Conservation (phyloP, 805 yeast species). For the Brettanomyces bruxellensis region DNA sequence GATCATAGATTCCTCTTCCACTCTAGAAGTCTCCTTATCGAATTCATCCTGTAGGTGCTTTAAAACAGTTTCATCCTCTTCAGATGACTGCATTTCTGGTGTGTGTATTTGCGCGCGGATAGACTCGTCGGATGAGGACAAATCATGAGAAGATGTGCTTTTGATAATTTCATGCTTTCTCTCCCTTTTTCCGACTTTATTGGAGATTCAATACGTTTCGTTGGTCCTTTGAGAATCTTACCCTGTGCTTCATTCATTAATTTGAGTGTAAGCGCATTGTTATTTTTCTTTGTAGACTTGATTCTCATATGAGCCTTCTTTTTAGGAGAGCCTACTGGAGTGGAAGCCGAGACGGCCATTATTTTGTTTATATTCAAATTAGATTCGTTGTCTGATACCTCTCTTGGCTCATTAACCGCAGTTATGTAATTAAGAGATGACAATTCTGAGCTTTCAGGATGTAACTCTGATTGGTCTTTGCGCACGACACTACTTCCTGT, state of each 20-base stretch:
- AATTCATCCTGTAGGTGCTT: constrained; percentile 15
- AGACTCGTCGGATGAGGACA: too few species aligned
- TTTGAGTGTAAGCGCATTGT: background rate
- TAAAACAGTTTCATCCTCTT: constrained; percentile 10
- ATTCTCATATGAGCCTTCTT: background rate
- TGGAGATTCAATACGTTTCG: background rate
- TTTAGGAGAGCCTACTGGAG: background rate
- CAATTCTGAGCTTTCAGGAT: background rate
- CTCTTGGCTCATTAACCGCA: background rate
- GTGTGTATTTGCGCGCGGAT: constrained; percentile 6
- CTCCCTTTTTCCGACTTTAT: too few species aligned
- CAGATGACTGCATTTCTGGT: constrained; percentile 12
- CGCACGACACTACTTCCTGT: constrained; percentile 1
- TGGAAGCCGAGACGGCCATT: background rate
- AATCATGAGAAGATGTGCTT: too few species aligned
- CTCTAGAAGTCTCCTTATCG: constrained; percentile 12
- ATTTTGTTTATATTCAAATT: background rate
- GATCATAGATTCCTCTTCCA: constrained; percentile 18
- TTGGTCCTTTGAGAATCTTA: background rate
- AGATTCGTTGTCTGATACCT: background rate
- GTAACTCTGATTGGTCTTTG: background rate
- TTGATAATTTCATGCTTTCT: too few species aligned
- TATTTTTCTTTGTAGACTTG: background rate
- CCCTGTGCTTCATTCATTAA: background rate
- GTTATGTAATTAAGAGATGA: background rate